A percentile compares a stretch with the other conserved stretches of the same genome.
Conservation (phyloP, 2,329 filamentous ascomycete species). For the Cladosporium colombiae region DNA sequence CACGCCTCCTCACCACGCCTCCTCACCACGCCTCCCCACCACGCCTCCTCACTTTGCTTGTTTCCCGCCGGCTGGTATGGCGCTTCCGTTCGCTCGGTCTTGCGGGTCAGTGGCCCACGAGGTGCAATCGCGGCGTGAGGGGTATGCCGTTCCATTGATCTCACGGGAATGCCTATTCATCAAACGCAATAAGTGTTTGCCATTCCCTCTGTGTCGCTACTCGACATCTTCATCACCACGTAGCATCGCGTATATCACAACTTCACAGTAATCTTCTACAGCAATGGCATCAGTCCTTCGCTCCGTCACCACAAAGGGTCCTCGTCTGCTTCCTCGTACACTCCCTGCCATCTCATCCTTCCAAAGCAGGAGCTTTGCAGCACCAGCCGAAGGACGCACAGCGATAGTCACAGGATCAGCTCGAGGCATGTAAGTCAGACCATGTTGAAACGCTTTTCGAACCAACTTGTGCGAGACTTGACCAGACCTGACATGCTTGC, state of each 20-base stretch:
- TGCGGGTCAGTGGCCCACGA: conserved; percentile 5
- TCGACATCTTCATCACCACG: background rate
- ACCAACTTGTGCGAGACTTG: background rate
- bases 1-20: background rate
- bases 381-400: conserved; percentile 23
- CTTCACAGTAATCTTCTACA: background rate
- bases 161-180: background rate
- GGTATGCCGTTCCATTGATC: background rate
- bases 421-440: conserved; percentile 36
- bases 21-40: conserved; percentile 1
- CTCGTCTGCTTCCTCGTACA: conserved; percentile 6
- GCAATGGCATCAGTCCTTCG: conserved; percentile 10
- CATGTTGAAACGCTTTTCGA: no score
- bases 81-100: conserved; percentile 1
- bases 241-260: background rate
- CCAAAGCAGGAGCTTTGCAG: conserved; percentile 2
- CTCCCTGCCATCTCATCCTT: background rate
- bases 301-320: background rate
- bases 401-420: conserved; percentile 41
- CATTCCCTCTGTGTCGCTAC: background rate
- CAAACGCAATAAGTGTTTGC: background rate
- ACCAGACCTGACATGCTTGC: background rate
- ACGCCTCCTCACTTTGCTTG: background rate
- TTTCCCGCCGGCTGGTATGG: background rate
- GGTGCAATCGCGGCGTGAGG: background rate